Base-by-base conservation (phyloP, 306 rosid species). In the Begonia peltatifolia region DNA sequence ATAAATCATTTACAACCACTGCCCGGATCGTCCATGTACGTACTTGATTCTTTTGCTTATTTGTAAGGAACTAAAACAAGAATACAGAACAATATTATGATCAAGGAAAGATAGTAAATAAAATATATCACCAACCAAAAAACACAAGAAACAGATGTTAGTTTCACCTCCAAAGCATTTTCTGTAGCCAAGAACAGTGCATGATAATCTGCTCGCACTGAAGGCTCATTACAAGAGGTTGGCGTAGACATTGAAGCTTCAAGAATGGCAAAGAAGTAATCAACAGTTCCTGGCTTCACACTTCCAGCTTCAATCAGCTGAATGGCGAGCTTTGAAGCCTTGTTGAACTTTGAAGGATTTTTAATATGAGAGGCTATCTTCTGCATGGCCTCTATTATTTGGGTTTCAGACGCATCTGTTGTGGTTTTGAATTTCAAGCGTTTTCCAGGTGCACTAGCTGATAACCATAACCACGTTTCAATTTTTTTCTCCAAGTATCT, bases 231-330 rank as follows among this genome's bases (percentile, higher is more conserved):
- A 79, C 86, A 86, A 65, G 80, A 65, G 47, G 74, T 52, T 15
- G 92, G 56, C 0, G 80, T 76, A 56, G 80, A 73, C 86, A 90
- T 83, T 62, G 94, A 82, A 63, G 94, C 87, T 74, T 79, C 94
- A 57, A 90, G 72, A 16, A 90, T 62, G 41, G 82, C 60, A 56
- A 86, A 76, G 63, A 76, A 79, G 77, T 64, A 58, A 69, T 81
- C 86, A 62, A 61, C 63, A 59, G 93, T 82, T 16, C 71, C 80
- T 42, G 76, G 69, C 75, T 85, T 90, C 46, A 90, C 88, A 64
- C 95, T 90, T 73, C 99, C 94, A 0, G 94, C 86, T 54, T 80
- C 80, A 74, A 86, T 79, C 63, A 86, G 77, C 78, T 83, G 95
- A 52, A 90, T 71, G 18, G 94, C 92, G 56, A 85, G 94, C 77